phyloP scores from a whole-genome alignment of 208 protist genomes.

The Leptomonas pyrrhocoris region DNA sequence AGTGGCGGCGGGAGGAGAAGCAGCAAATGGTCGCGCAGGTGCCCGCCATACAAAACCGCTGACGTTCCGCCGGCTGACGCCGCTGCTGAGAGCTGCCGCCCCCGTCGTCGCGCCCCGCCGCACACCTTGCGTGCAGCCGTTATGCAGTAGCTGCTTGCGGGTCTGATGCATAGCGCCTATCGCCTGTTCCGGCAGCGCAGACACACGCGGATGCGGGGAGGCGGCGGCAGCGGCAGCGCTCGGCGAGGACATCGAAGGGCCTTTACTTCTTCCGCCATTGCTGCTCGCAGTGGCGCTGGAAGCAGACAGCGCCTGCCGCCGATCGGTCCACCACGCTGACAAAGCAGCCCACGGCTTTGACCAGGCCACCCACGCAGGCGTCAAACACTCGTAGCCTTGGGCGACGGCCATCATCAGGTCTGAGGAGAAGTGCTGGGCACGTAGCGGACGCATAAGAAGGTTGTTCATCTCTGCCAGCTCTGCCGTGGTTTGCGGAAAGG shows the following conservation, averaged over 20 bases:
- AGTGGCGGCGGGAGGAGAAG: background rate
- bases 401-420: slow-evolving; percentile 47
- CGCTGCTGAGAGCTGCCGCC: no score
- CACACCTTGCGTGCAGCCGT: background rate
- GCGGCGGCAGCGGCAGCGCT: no score
- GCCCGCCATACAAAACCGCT: background rate
- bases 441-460: slow-evolving; percentile 3
- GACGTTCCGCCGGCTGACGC: background rate
- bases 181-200: slow-evolving; percentile 17
- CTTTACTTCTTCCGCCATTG: background rate
- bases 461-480: slow-evolving; percentile 9
- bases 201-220: slow-evolving; percentile 8
- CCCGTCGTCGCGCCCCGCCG: background rate
- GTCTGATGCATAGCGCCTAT: slow-evolving; percentile 27
- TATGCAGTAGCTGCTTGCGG: slow-evolving; percentile 9
- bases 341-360: slow-evolving; percentile 74
- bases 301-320: background rate
- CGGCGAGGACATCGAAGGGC: background rate
- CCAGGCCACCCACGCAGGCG: slow-evolving; percentile 82
- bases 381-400: slow-evolving; percentile 61
- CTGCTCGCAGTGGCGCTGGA: no score
- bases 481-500: background rate
- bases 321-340: slow-evolving; percentile 38
- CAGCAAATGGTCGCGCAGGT: background rate
- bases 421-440: slow-evolving; percentile 31